Conservation (phyloP, 352 stramenopile genomes). For the Globisporangium cystogenes region DNA sequence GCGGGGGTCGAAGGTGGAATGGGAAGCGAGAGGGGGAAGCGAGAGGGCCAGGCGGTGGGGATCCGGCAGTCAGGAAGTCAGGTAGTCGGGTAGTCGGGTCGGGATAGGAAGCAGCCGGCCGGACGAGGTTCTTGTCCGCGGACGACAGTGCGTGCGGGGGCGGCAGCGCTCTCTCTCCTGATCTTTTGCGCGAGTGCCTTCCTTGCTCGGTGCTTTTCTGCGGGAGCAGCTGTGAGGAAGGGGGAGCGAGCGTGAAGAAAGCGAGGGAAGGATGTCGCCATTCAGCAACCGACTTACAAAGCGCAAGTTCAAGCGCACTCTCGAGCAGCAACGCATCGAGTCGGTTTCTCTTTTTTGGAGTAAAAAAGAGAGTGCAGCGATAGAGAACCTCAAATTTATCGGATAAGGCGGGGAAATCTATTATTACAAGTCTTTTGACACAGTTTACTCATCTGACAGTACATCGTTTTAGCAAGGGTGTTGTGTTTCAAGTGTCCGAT, state of each 20-base stretch:
- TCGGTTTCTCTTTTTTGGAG: background rate
- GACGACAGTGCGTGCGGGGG: background rate
- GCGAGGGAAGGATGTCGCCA: background rate
- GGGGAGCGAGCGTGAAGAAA: background rate
- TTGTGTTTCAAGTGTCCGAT: no score
- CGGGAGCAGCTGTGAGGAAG: conserved; percentile 5
- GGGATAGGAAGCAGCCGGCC: no score
- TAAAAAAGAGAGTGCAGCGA: background rate
- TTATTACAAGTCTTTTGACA: no score
- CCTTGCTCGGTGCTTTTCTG: conserved; percentile 5
- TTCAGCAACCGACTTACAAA: background rate
- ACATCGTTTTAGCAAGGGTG: no score
- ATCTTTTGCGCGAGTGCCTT: conserved; percentile 16
- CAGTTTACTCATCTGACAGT: no score
- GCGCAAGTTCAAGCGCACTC: background rate
- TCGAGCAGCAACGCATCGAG: background rate
- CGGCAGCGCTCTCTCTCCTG: conserved; percentile 4
- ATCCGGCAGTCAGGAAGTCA: no score
- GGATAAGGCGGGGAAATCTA: no score
- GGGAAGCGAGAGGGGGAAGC: background rate
- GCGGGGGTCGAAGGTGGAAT: background rate
- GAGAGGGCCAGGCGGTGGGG: background rate
- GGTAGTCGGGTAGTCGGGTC: no score
- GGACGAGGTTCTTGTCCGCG: conserved; percentile 7
- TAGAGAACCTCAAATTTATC: no score